Evolutionary conservation across 495 filamentous ascomycete species (phyloP).

Genomic region (Aspergillus conjunctus): DNA sequence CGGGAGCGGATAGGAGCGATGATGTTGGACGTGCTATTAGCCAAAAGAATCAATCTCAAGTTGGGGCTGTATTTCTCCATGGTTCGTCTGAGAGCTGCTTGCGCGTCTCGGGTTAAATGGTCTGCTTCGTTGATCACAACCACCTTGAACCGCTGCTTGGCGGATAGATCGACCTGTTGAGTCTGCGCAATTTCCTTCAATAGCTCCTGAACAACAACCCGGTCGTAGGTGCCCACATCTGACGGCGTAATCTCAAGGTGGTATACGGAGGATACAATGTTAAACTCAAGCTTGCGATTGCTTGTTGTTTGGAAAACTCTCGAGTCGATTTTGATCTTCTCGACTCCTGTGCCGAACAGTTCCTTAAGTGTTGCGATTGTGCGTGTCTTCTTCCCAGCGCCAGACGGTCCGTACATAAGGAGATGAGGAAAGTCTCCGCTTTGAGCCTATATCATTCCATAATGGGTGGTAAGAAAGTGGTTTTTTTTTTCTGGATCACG

Average conservation of each 20-base stretch:
- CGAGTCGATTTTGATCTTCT: conserved; percentile 96
- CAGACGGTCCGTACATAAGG: conserved; percentile 93
- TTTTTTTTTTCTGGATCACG: not conserved
- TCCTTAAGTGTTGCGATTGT: conserved; percentile 92
- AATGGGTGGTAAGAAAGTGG: conserved; percentile 4
- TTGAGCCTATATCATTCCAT: conserved; percentile 66
- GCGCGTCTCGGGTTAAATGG: conserved; percentile 88
- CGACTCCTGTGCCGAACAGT: conserved; percentile 87
- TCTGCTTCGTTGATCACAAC: conserved; percentile 99
- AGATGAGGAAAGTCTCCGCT: conserved; percentile 96
- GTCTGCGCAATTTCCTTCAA: conserved; percentile 98
- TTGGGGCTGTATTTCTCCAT: conserved; percentile 99
- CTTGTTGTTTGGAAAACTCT: conserved; percentile 92
- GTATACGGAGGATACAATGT: conserved; percentile 93
- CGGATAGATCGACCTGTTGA: conserved; percentile 89
- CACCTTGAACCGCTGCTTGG: conserved; percentile 93
- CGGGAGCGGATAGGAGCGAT: conserved; percentile 93
- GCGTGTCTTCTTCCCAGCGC: conserved; percentile 96
- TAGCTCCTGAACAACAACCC: conserved; percentile 92
- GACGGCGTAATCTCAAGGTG: conserved; percentile 98
- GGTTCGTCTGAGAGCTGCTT: conserved; percentile 89
- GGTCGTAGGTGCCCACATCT: conserved; percentile 94
- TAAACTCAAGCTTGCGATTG: conserved; percentile 98
- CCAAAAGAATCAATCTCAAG: conserved; percentile 83
- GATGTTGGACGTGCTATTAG: conserved; percentile 94